phyloP scores from a whole-genome alignment of 305 asterid species.

The Solanum aculeatissimum region DNA sequence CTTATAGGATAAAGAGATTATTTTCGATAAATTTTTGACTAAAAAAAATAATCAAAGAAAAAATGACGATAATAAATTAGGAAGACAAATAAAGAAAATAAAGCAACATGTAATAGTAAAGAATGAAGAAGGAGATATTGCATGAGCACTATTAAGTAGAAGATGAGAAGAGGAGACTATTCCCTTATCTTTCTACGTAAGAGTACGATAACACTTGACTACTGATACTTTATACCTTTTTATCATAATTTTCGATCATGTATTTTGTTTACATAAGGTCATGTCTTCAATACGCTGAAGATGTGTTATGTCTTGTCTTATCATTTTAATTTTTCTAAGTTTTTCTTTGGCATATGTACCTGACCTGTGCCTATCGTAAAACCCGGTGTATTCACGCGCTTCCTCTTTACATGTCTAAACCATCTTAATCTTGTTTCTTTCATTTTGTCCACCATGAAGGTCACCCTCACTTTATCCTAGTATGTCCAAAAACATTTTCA shows the following conservation, averaged over 20 bases:
- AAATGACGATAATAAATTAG: not conserved
- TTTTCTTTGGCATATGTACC: not conserved
- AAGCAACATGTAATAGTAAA: rapidly evolving
- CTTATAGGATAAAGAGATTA: not conserved
- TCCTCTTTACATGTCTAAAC: not conserved
- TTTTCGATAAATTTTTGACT: not conserved
- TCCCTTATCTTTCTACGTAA: not conserved
- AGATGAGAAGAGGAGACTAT: not conserved
- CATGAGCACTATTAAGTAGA: not conserved
- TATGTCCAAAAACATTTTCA: not conserved
- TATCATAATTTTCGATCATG: not conserved
- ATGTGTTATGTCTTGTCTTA: not conserved
- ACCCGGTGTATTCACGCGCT: not conserved
- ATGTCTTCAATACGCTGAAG: not conserved
- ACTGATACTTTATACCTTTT: not conserved
- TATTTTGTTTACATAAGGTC: not conserved
- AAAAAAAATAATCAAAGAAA: not conserved
- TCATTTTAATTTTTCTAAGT: not conserved
- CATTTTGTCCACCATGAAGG: not conserved
- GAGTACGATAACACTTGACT: not conserved
- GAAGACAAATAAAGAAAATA: not conserved
- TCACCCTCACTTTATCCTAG: not conserved
- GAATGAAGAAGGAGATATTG: not conserved
- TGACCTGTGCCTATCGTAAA: not conserved
- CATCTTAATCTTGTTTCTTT: not conserved